Base-by-base conservation (phyloP, 768 basidiomycete species). In the Kwoniella europaea region DNA sequence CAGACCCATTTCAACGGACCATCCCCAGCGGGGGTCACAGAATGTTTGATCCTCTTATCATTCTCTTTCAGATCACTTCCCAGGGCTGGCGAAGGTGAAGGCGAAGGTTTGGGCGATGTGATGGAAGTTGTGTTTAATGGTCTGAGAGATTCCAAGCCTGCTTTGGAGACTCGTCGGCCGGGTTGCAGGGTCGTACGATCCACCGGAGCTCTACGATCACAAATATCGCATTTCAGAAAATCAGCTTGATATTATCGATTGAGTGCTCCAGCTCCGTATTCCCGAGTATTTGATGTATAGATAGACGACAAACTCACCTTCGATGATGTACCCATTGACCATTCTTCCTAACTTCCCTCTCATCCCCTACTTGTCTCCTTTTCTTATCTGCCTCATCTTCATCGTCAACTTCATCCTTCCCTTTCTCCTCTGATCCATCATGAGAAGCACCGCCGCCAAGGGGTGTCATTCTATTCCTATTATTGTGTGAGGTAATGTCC, bases 141-240 rank as follows among this genome's bases (percentile, higher is more conserved):
- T 44, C 76, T 65, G 16, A 82, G 73, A 4, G 75, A 75, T 62
- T 97, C 94, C 73, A 97, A 84, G 42, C 94, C 94, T 5, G 94
- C 94, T 85, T 97, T 97, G 82, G 92, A 94, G 71, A 94, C 94
- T 73, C 94, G 86, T 71, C 94, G 86, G 87, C 92, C 87, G 29
- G 94, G 94, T 82, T 96, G 94, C 73, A 96, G 84, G 44, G 94
- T 96, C 54, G 86, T 90, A 83, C 92, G 91, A 79, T 95, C 88
- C 29, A 95, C 93, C 2, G 94, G 94, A 35, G 93, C 92, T 67
- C 83, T 84, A 72, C 18, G 15, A 27, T 15, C 44, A 56, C 56
- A 2, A 16, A 46, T 43, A 63, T 16, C 3, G 3, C 62, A 63
- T 50, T 15, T 50, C 18, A 18, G 4, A 15, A 13, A 18, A 50